Evolutionary conservation across 768 basidiomycete species (phyloP).

Genomic region (Leccinum truebloodii): DNA sequence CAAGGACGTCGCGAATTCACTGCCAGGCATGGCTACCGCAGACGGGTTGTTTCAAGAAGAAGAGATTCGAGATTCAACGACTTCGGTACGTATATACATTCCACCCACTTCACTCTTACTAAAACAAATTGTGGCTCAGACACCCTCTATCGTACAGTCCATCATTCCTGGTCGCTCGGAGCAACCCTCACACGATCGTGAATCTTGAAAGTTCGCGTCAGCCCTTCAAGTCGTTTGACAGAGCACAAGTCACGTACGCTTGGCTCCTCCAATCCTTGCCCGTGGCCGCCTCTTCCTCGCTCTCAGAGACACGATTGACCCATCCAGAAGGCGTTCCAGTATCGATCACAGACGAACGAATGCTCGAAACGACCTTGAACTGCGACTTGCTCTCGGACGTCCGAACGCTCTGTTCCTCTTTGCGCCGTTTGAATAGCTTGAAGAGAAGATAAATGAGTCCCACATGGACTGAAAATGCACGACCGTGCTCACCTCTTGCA

Average conservation of each 20-base stretch:
- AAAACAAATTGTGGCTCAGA: neutral
- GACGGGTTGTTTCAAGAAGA: neutral
- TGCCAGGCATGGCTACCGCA: too few species aligned
- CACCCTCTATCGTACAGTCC: neutral
- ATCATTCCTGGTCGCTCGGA: neutral
- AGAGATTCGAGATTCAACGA: neutral
- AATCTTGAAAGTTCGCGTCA: slow-evolving; percentile 16
- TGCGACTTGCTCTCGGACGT: slow-evolving; percentile 53
- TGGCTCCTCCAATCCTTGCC: slow-evolving; percentile 57
- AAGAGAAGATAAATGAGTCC: slow-evolving; percentile 5
- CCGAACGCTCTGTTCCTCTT: slow-evolving; percentile 41
- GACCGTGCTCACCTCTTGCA: slow-evolving; percentile 52
- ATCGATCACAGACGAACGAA: slow-evolving; percentile 67
- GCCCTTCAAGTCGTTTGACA: neutral
- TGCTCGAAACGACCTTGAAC: slow-evolving; percentile 79
- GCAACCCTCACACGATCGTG: slow-evolving; percentile 5
- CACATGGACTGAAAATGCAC: neutral
- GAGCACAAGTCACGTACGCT: slow-evolving; percentile 37
- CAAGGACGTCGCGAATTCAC: too few species aligned
- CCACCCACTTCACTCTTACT: neutral
- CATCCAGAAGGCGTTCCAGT: slow-evolving; percentile 70
- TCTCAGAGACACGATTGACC: slow-evolving; percentile 55
- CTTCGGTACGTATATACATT: neutral
- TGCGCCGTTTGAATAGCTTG: slow-evolving; percentile 62
- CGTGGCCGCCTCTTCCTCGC: slow-evolving; percentile 42